Percentiles rank a stretch among this genome's conserved stretches.
phyloP scores from a whole-genome alignment of 305 asterid genomes.

The Fraxinus dipetala region DNA sequence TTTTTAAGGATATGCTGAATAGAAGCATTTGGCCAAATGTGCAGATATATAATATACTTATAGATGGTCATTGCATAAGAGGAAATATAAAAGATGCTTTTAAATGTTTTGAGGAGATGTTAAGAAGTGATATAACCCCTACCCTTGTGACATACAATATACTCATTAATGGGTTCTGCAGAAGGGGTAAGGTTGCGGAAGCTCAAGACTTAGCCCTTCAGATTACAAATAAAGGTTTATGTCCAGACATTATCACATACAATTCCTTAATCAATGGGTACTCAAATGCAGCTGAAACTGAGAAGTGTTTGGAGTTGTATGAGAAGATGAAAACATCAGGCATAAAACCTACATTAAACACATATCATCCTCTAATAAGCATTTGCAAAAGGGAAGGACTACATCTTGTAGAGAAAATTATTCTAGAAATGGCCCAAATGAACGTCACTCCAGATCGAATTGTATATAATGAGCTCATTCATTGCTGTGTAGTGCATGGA shows the following conservation, averaged over 20 bases:
- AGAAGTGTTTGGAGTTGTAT: slow-evolving; percentile 52
- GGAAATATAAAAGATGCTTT: slow-evolving; percentile 49
- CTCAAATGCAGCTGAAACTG: slow-evolving; percentile 40
- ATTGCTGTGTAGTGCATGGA: slow-evolving; percentile 45
- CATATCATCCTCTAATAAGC: slow-evolving; percentile 64
- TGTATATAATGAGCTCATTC: slow-evolving; percentile 56
- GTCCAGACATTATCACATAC: slow-evolving; percentile 63
- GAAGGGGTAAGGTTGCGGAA: slow-evolving; percentile 49
- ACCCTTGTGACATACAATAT: slow-evolving; percentile 67
- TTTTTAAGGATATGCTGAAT: slow-evolving; percentile 57
- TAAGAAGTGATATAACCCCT: slow-evolving; percentile 36
- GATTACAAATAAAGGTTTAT: slow-evolving; percentile 45
- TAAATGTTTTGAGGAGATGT: slow-evolving; percentile 53
- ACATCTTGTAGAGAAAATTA: slow-evolving; percentile 45
- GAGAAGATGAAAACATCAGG: slow-evolving; percentile 60
- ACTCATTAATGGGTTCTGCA: slow-evolving; percentile 59
- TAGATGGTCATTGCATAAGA: slow-evolving; percentile 52
- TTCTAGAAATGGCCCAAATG: slow-evolving; percentile 47
- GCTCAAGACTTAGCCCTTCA: slow-evolving; percentile 58
- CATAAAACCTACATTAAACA: slow-evolving; percentile 52
- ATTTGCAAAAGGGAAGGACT: slow-evolving; percentile 38
- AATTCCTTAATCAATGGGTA: slow-evolving; percentile 63
- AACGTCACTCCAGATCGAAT: slow-evolving; percentile 52
- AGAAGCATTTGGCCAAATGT: slow-evolving; percentile 57
- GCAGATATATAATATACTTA: slow-evolving; percentile 63